These are phyloP conservation scores for Austroboletus eburneus DNA, from an alignment of 768 basidiomycete genomes.

Conservation along the genomic window DNA sequence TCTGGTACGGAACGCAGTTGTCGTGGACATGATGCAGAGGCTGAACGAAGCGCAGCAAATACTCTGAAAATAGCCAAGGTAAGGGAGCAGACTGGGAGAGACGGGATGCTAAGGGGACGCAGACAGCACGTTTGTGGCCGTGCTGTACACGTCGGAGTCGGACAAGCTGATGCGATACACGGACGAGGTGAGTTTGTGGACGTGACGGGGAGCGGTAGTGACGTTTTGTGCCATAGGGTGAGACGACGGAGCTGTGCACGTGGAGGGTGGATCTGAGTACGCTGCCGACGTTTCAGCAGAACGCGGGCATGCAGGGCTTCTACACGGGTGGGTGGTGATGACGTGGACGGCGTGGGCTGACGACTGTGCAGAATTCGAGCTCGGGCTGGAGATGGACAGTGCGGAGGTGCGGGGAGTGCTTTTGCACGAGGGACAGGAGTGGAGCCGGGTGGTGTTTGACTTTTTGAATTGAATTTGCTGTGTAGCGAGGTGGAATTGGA, in stretches of 20 bases:
- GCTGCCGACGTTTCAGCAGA: conserved; percentile 73
- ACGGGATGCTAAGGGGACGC: not conserved
- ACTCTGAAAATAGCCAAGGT: conserved; percentile 56
- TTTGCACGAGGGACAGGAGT: conserved; percentile 71
- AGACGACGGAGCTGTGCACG: conserved; percentile 70
- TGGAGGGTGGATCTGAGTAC: conserved; percentile 84
- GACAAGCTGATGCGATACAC: conserved; percentile 78
- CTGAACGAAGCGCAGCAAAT: conserved; percentile 50
- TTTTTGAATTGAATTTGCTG: conserved; percentile 33
- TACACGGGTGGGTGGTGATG: conserved; percentile 55
- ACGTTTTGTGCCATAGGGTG: conserved; percentile 44
- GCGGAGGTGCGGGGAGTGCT: conserved; percentile 83
- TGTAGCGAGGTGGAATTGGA: no score
- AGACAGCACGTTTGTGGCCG: conserved; percentile 82
- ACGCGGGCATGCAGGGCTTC: conserved; percentile 66
- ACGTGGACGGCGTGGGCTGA: not conserved
- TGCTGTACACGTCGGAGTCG: conserved; percentile 72
- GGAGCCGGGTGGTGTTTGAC: conserved; percentile 70
- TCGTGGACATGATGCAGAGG: not conserved
- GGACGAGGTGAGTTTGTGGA: conserved; percentile 50
- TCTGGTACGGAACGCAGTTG: conserved; percentile 53
- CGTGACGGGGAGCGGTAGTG: conserved; percentile 15
- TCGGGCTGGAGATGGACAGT: conserved; percentile 79
- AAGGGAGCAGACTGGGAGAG: conserved; percentile 3
- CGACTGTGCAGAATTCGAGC: conserved; percentile 64